A percentile compares a stretch with the other conserved stretches of the same genome.
Evolutionary conservation across 305 asterid genomes (phyloP).

Genomic region (Stenogyne calaminthoides): DNA sequence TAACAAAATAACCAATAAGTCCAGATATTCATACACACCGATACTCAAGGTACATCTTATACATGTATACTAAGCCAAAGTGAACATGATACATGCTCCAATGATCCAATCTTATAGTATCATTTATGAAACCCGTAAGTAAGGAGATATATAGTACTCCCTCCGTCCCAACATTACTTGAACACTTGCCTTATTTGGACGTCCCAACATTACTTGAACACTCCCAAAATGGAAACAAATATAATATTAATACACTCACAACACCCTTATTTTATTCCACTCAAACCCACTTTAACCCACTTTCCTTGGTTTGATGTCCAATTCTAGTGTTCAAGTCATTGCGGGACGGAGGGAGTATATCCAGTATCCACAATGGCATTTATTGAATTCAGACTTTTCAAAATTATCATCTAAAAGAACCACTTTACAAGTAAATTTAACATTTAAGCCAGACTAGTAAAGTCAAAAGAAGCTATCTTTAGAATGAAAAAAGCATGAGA

Average conservation of each 20-base stretch:
- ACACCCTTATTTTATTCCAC: too few relatives aligned
- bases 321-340: too few relatives aligned
- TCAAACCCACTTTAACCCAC: too few relatives aligned
- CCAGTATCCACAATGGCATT: slow-evolving; percentile 4
- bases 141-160: slow-evolving; percentile 11
- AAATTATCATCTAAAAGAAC: slow-evolving; percentile 19
- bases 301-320: too few relatives aligned
- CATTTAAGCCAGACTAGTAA: not conserved
- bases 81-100: slow-evolving; percentile 22
- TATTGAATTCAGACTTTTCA: slow-evolving; percentile 12
- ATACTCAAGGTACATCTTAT: slow-evolving; percentile 22
- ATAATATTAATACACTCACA: too few relatives aligned
- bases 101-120: slow-evolving; percentile 16
- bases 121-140: not conserved
- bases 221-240: too few relatives aligned
- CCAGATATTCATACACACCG: slow-evolving; percentile 24
- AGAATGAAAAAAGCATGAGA: slow-evolving; percentile 29
- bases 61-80: slow-evolving; percentile 4
- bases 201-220: too few relatives aligned
- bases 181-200: too few relatives aligned
- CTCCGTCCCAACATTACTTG: too few relatives aligned
- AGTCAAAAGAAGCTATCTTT: slow-evolving; percentile 18
- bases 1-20: slow-evolving; percentile 27
- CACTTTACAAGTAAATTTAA: slow-evolving; percentile 22
- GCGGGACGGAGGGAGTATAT: too few relatives aligned